phyloP scores from a whole-genome alignment of 1,284 basidiomycete genomes.

The Ganoderma meredithae region DNA sequence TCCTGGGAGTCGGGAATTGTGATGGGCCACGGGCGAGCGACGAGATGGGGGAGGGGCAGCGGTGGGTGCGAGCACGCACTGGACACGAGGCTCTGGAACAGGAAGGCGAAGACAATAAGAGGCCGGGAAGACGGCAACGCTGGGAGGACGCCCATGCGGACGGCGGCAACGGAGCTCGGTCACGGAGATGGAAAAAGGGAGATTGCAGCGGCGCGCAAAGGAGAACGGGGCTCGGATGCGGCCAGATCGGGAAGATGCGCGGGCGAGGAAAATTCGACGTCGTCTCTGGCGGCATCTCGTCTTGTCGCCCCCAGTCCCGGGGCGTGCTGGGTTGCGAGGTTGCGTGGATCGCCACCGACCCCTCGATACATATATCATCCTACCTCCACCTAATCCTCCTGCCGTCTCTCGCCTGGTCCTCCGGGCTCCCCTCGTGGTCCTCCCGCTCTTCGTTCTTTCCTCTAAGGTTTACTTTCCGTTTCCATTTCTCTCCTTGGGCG shows the following conservation, averaged over 20 bases:
- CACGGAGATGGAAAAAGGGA: constrained; percentile 17
- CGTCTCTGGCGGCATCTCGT: constrained; percentile 8
- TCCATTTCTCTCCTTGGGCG: constrained; percentile 31
- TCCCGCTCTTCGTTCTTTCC: constrained; percentile 18
- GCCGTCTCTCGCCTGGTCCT: constrained; percentile 13
- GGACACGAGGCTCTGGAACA: constrained; percentile 37
- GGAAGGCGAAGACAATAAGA: constrained; percentile 39
- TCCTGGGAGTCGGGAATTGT: constrained; percentile 20
- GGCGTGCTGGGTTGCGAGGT: constrained; percentile 28
- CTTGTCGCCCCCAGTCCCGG: constrained; percentile 1
- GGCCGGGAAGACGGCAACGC: constrained; percentile 30
- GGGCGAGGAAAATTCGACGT: constrained; percentile 7
- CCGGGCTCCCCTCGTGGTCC: constrained; percentile 22
- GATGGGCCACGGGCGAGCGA: constrained; percentile 17
- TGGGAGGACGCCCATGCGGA: constrained; percentile 26
- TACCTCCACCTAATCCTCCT: constrained; percentile 17
- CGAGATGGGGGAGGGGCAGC: constrained; percentile 11
- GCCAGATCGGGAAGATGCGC: constrained; percentile 3
- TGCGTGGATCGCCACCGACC: constrained; percentile 17
- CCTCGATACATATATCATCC: constrained; percentile 31
- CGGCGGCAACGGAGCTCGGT: constrained; percentile 6
- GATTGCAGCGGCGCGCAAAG: constrained; percentile 30
- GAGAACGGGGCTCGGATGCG: constrained; percentile 5
- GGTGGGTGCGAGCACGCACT: constrained; percentile 16
- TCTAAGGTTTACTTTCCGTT: constrained; percentile 24